Base-by-base conservation (phyloP, 208 protist species). In the Leishmania major region DNA sequence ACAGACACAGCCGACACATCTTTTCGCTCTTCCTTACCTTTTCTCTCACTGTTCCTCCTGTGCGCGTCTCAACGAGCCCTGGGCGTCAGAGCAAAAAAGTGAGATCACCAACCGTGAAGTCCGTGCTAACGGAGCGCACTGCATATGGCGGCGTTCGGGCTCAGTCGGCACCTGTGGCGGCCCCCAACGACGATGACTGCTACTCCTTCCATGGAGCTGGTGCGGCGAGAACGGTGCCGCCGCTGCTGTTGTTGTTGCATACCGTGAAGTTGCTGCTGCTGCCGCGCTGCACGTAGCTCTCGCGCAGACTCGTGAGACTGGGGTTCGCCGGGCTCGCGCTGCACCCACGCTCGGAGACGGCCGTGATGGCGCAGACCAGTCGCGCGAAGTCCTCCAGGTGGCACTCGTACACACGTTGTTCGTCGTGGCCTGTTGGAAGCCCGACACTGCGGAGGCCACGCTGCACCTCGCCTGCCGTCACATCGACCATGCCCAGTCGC, bases 401-500 rank as follows among this genome's bases (percentile, higher is more conserved):
- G 51, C 80, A 88, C 76, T 84, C 78, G 31, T 64, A 88, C 47
- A 43, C n/a, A 6, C 60, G 79, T 37, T 87, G 80, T 5, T 88
- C 73, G 28, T 86, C 82, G 40, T 60, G 72, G 31, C 82, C 57
- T 19, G 75, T 75, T 40, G 86, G 86, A 43, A 93, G 80, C 1
- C 88, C 91, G 43, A 89, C 82, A 40, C 73, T 77, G 25, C 64
- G 82, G 45, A 92, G 82, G 8, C 84, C 82, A n/a, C 80, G 77
- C 11, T 82, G 71, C 40, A 94, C 60, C n/a, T 93, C 85, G 19
- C 78, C 79, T 22, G 64, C 35, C 3, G 80, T 88, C 35, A 88
- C 74, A n/a, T 84, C 80, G 17, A 86, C 87, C 70, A 94, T 89
- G 25, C 91, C 91, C 5, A 94, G 85, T 1, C 88, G 84, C 25